Percentiles rank a stretch among this genome's conserved stretches.
phyloP scores from a whole-genome alignment of 192 early-diverging fungal species.

The Gaertneriomyces semiglobifer region DNA sequence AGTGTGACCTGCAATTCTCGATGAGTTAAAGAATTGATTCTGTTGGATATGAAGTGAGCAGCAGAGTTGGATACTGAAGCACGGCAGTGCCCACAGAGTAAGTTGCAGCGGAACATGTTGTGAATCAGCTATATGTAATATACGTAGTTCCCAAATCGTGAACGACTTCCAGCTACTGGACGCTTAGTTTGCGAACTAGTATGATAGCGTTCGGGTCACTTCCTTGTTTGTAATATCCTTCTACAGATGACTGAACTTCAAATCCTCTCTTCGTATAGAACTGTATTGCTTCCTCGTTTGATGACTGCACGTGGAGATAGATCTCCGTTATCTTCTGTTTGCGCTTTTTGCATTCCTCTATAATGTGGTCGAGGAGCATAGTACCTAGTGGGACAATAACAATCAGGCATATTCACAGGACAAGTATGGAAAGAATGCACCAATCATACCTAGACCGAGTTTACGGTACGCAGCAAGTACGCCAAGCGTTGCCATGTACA shows the following conservation, averaged over 20 bases:
- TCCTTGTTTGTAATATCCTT: slow-evolving; percentile 5
- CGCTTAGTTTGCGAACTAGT: not conserved
- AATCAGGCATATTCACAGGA: not conserved
- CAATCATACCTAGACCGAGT: slow-evolving; percentile 23
- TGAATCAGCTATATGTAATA: too few relatives aligned
- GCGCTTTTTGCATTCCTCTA: not conserved
- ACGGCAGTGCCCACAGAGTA: too few relatives aligned
- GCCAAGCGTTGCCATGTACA: slow-evolving; percentile 13
- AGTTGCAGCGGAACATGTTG: too few relatives aligned
- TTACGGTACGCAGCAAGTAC: slow-evolving; percentile 23
- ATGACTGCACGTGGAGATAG: slow-evolving; percentile 5
- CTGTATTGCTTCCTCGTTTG: slow-evolving; percentile 1
- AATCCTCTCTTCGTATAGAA: slow-evolving; percentile 6
- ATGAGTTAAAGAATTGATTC: too few relatives aligned
- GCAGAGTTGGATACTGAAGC: too few relatives aligned
- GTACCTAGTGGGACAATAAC: not conserved
- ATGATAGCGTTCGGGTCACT: not conserved
- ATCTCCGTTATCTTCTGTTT: slow-evolving; percentile 2
- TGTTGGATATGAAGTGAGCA: too few relatives aligned
- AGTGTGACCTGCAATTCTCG: too few relatives aligned
- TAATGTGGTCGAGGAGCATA: slow-evolving; percentile 19
- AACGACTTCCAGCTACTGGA: too few relatives aligned
- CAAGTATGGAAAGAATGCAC: not conserved
- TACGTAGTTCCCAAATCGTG: too few relatives aligned
- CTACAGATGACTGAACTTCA: not conserved